Evolutionary conservation across 2,329 filamentous ascomycete species (phyloP), one percentile per base, ranked within the genome.

Genomic region (Neonectria punicea): DNA sequence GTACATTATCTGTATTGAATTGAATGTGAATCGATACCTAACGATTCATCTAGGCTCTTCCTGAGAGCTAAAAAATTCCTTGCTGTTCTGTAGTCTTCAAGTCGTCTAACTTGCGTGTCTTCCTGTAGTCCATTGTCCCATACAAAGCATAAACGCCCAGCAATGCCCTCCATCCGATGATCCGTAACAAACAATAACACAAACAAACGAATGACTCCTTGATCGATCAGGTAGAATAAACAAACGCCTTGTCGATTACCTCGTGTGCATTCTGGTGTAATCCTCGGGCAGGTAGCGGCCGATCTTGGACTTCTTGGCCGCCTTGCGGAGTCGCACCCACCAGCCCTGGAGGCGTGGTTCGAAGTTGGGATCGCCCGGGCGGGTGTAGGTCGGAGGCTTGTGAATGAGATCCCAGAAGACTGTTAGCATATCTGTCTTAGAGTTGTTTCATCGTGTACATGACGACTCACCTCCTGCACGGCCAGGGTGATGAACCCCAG

Each of bases 401-500:
- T 71, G 67, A 8, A 80, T 53, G 4, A 80, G 72, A 59, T 80
- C 74, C 78, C 80, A 18, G 7, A 54, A 25, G 32, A 50, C 20
- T 5, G 49, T 69, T 41, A 68, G 61, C 58, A 59, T 10, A 9
- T 3, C 54, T 36, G 5, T 8, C 51, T 16, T 11, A 36, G 36
- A 13, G 46, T 28, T 18, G 3, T 22, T 25, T 13, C 7, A 22
- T 11, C 7, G 30, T 34, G 11, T 20, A 20, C 16, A 32, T 46
- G 28, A 32, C 43, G 16, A 60, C 76, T 58, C 58, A 79, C 78
- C 74, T 80, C 77, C 28, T 80, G 73, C 10, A 76, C 25, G 6
- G 79, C 79, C 60, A 80, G 61, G 0, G 78, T 80, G 54, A 80
- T 75, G 60, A 80, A 80, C 13, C 75, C 79, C 54, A 80, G 67